phyloP scores from a whole-genome alignment of 1,139 yeast species.

The Taiozyma onychis region DNA sequence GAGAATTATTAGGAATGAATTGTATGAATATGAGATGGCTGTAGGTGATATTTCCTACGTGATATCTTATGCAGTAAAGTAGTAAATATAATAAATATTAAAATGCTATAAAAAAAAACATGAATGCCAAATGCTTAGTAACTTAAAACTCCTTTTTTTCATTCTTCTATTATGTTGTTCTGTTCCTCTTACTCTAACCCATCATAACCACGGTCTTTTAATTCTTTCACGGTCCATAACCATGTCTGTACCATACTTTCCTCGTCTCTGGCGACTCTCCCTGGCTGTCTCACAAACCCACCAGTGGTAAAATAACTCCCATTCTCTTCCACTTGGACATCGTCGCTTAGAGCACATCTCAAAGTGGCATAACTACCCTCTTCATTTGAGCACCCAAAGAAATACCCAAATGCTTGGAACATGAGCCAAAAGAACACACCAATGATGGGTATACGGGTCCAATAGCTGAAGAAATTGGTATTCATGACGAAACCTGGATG shows the following conservation, averaged over 20 bases:
- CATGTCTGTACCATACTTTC: constrained; percentile 67
- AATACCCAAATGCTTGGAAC: constrained; percentile 60
- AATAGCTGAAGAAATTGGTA: constrained; percentile 66
- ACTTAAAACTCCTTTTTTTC: not conserved
- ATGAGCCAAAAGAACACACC: constrained; percentile 68
- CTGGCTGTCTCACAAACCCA: constrained; percentile 50
- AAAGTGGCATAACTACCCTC: constrained; percentile 67
- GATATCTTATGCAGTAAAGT: not conserved
- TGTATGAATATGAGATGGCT: not conserved
- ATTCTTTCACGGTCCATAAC: constrained; percentile 74
- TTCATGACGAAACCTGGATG: constrained; percentile 87
- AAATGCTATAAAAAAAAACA: not conserved
- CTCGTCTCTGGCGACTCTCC: constrained; percentile 52
- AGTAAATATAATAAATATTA: too few species aligned
- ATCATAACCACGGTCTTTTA: constrained; percentile 46
- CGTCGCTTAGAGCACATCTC: constrained; percentile 55
- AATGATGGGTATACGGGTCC: constrained; percentile 71
- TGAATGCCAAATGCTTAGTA: not conserved
- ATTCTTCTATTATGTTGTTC: not conserved
- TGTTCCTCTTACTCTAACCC: not conserved
- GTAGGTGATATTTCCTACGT: too few species aligned
- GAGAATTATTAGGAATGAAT: not conserved
- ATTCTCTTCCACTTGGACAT: constrained; percentile 43
- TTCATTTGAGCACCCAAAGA: constrained; percentile 68
- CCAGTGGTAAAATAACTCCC: constrained; percentile 65